phyloP scores from a whole-genome alignment of 257 asterid genomes.

The Osmanthus fragrans region DNA sequence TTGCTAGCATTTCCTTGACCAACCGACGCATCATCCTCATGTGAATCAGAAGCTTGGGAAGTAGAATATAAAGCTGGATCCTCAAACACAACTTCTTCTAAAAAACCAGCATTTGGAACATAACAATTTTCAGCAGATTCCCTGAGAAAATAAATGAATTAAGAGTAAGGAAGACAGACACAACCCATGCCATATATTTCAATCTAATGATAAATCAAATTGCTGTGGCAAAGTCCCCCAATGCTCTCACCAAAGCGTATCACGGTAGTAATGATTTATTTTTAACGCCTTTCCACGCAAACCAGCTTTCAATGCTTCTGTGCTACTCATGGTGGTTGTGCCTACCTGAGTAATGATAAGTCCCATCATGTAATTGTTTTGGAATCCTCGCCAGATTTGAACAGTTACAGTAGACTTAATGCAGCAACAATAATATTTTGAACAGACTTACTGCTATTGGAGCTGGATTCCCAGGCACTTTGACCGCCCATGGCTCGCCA shows the following conservation, averaged over 20 bases:
- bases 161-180: constrained; percentile 5
- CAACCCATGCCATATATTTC: constrained; percentile 1
- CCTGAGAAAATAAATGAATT: constrained; percentile 43
- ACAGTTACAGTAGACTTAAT: constrained; percentile 15
- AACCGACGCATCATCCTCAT: constrained; percentile 53
- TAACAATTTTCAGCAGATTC: constrained; percentile 68
- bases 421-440: constrained; percentile 13
- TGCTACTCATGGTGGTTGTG: constrained; percentile 72
- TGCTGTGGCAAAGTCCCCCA: not conserved
- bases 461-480: constrained; percentile 94
- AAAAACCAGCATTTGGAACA: constrained; percentile 93
- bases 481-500: constrained; percentile 88
- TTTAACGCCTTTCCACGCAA: constrained; percentile 89
- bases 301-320: constrained; percentile 83
- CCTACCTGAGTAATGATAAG: constrained; percentile 65
- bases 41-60: constrained; percentile 48
- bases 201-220: constrained; percentile 10
- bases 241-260: constrained; percentile 73
- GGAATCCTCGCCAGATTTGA: not conserved
- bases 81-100: constrained; percentile 74
- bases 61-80: constrained; percentile 67
- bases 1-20: constrained; percentile 36
- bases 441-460: constrained; percentile 81
- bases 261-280: constrained; percentile 75
- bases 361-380: constrained; percentile 7